A percentile compares a stretch with the other conserved stretches of the same genome.
These are phyloP conservation scores for Sporothrix curviconia DNA, from an alignment of 2,329 filamentous ascomycete species.

Conservation along the genomic window DNA sequence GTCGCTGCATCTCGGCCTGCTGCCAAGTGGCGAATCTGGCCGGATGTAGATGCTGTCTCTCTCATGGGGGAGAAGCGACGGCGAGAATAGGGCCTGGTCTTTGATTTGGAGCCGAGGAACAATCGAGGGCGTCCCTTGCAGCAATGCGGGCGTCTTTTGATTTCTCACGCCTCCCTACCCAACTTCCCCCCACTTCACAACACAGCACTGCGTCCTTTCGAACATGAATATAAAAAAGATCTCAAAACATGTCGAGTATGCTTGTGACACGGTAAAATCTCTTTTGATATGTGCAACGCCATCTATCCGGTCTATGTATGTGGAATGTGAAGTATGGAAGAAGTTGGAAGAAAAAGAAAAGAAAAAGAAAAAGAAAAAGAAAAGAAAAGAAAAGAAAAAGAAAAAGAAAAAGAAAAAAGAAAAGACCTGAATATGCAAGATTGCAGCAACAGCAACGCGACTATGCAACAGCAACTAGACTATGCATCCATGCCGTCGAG, in stretches of 20 bases:
- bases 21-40: slow-evolving; percentile 10
- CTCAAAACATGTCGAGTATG: not conserved
- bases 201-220: slow-evolving; percentile 5
- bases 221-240: slow-evolving; percentile 1
- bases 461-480: too few species aligned
- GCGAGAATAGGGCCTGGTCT: slow-evolving; percentile 1
- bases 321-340: not conserved
- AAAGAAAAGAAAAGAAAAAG: not conserved
- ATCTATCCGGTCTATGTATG: not conserved
- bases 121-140: not conserved
- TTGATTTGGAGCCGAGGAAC: slow-evolving; percentile 1
- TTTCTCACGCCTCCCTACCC: not conserved
- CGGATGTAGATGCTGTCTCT: too few species aligned
- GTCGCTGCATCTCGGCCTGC: not conserved
- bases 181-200: not conserved
- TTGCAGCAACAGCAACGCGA: too few species aligned
- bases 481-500: slow-evolving; percentile 76
- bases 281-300: not conserved
- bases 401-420: not conserved
- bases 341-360: not conserved
- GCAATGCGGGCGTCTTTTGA: not conserved
- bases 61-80: too few species aligned
- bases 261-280: not conserved
- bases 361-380: not conserved
- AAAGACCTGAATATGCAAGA: too few species aligned